Percentiles rank a stretch among this genome's conserved stretches.
phyloP scores from a whole-genome alignment of 2,329 filamentous ascomycete species.

The Incumbomyces delicatus region DNA sequence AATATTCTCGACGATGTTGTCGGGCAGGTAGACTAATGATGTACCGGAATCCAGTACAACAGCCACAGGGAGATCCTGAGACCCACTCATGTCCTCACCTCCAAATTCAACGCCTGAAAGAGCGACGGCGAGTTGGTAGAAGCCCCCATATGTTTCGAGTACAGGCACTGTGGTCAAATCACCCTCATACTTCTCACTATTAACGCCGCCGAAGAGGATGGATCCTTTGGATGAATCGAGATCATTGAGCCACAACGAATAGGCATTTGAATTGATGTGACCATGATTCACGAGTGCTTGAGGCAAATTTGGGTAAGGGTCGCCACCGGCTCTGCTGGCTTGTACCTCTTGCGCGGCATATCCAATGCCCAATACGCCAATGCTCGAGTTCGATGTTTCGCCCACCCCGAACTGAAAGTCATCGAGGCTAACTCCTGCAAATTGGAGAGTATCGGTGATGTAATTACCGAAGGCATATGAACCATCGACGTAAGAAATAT shows the following conservation, averaged over 20 bases:
- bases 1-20: conserved; percentile 40
- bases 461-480: conserved; percentile 71
- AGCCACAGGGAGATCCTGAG: conserved; percentile 36
- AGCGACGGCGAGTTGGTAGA: conserved; percentile 58
- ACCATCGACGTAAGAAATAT: conserved; percentile 80
- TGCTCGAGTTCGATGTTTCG: conserved; percentile 43
- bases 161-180: conserved; percentile 58
- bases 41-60: conserved; percentile 65
- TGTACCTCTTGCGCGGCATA: conserved; percentile 72
- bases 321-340: conserved; percentile 42
- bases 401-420: conserved; percentile 52
- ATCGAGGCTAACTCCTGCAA: conserved; percentile 42
- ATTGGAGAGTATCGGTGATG: conserved; percentile 55
- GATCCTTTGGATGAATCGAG: conserved; percentile 54
- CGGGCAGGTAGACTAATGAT: conserved; percentile 57
- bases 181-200: conserved; percentile 55
- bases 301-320: conserved; percentile 60
- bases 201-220: conserved; percentile 67
- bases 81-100: conserved; percentile 16
- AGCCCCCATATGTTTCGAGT: conserved; percentile 42
- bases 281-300: conserved; percentile 52
- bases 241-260: conserved; percentile 68
- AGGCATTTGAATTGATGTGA: conserved; percentile 56
- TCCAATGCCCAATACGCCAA: conserved; percentile 79
- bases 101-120: conserved; percentile 46